These are phyloP conservation scores for Penicillium taxi DNA, from an alignment of 495 filamentous ascomycete species.

Conservation along the genomic window DNA sequence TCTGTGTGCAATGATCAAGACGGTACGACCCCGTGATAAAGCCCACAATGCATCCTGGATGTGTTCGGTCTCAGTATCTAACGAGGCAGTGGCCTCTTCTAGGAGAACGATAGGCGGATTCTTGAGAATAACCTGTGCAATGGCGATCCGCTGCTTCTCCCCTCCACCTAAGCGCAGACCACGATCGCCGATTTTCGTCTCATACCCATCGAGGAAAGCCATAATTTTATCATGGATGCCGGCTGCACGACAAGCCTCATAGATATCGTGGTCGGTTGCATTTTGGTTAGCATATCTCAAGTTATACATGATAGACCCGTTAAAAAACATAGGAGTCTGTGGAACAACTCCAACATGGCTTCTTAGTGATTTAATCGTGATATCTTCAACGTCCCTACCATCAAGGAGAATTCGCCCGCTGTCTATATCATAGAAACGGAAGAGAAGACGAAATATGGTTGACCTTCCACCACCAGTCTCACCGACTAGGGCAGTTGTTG, in stretches of 20 bases:
- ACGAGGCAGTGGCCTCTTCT: slow-evolving; percentile 50
- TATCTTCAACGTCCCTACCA: slow-evolving; percentile 61
- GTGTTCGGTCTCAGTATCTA: slow-evolving; percentile 49
- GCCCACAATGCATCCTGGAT: slow-evolving; percentile 1
- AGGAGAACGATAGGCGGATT: slow-evolving; percentile 46
- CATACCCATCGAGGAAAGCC: slow-evolving; percentile 55
- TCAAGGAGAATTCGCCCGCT: slow-evolving; percentile 62
- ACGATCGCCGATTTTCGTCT: slow-evolving; percentile 53
- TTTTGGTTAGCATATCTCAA: slow-evolving; percentile 58
- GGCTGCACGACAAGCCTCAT: slow-evolving; percentile 62
- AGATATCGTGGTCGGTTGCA: slow-evolving; percentile 56
- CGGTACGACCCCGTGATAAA: not conserved
- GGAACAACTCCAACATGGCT: slow-evolving; percentile 65
- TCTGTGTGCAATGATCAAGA: slow-evolving; percentile 9
- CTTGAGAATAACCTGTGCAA: slow-evolving; percentile 53
- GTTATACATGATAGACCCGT: slow-evolving; percentile 67
- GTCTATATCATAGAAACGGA: slow-evolving; percentile 62
- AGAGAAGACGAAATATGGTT: slow-evolving; percentile 63
- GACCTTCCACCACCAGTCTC: slow-evolving; percentile 71
- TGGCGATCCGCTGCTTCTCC: slow-evolving; percentile 68
- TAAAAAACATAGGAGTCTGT: slow-evolving; percentile 59
- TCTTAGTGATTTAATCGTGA: slow-evolving; percentile 59
- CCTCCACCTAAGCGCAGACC: slow-evolving; percentile 67
- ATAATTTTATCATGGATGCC: slow-evolving; percentile 62
- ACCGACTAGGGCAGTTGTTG: slow-evolving; percentile 69